Base-by-base conservation (phyloP, 1,284 basidiomycete genomes). In the Ustilago esculenta region DNA sequence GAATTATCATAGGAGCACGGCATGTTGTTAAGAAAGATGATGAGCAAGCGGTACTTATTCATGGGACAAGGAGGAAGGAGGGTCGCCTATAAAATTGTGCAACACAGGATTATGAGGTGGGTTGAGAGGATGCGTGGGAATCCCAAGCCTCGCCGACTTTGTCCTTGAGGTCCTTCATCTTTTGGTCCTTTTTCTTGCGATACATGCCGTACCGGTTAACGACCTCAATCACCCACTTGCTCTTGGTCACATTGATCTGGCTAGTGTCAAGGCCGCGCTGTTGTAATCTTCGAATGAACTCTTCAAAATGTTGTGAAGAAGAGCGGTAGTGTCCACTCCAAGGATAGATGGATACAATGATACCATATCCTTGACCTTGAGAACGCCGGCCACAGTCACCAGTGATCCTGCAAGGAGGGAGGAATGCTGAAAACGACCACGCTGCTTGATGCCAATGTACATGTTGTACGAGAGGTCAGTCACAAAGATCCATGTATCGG, bases 361-460 rank as follows among this genome's bases (percentile, higher is more conserved):
- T 52, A 17, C 72, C 72, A 24, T n/a, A n/a, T 75, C 64, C 23
- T 72, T 61, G 51, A 65, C 59, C 42, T 72, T 72, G 51, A 75
- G 55, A 0, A 72, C 52, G 20, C 72, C 72, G 2, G 72, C 72
- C 0, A 68, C 61, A 5, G 71, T 63, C 45, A 75, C 72, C 6
- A 65, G 54, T 2, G 61, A 61, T 20, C 72, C 72, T 20, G 55
- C 58, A 1, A 75, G 58, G 15, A 75, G 59, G 7, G 69, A 72
- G 7, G 69, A 72, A 33, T 72, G 72, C 45, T 72, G 72, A 53
- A 72, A 75, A 1, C 59, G 67, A 25, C 72, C 72, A 11, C 65
- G 60, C 47, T 65, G 63, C 63, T 75, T 75, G 53, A 72, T 65
- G 29, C 72, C 72, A 33, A 75, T 55, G 37, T 72, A 75, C 18